These are phyloP conservation scores for Ascochyta koolunga DNA, from an alignment of 2,329 filamentous ascomycete species.

Conservation along the genomic window DNA sequence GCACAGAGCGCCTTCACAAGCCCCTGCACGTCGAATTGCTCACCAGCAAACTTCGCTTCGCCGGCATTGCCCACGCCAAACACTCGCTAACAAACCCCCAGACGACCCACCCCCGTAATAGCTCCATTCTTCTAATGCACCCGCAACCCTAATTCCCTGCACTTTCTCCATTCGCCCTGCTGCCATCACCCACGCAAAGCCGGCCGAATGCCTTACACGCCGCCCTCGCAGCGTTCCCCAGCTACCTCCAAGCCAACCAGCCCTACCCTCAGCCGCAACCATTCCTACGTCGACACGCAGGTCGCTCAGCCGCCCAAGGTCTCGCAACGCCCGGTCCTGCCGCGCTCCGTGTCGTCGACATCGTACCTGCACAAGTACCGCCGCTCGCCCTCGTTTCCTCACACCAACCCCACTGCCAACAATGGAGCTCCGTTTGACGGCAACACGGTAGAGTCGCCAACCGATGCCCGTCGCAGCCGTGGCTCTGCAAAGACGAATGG, in stretches of 20 bases:
- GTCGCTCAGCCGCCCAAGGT: constrained; percentile 41
- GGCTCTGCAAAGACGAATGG: constrained; percentile 51
- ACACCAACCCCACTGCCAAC: constrained; percentile 37
- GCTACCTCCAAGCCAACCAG: constrained; percentile 61
- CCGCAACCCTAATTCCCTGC: constrained; percentile 43
- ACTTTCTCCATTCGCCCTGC: constrained; percentile 41
- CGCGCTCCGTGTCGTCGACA: constrained; percentile 63
- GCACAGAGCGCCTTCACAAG: not conserved
- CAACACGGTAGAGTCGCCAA: constrained; percentile 22
- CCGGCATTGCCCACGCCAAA: constrained; percentile 2
- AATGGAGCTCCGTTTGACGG: constrained; percentile 37
- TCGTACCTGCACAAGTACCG: constrained; percentile 68
- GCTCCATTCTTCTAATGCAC: constrained; percentile 51
- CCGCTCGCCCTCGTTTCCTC: constrained; percentile 59
- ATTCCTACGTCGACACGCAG: constrained; percentile 57
- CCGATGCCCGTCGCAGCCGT: constrained; percentile 32
- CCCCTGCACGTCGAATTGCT: constrained; percentile 1
- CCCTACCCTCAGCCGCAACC: constrained; percentile 56
- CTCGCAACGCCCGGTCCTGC: constrained; percentile 54
- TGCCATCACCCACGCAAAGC: constrained; percentile 39
- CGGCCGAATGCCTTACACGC: constrained; percentile 83
- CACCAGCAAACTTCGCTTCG: constrained; percentile 14
- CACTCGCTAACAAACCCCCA: constrained; percentile 22
- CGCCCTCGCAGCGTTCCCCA: constrained; percentile 71
- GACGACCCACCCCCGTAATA: constrained; percentile 30